These are phyloP conservation scores for Pleomassaria siparia DNA, from an alignment of 2,329 filamentous ascomycete genomes.

Conservation along the genomic window DNA sequence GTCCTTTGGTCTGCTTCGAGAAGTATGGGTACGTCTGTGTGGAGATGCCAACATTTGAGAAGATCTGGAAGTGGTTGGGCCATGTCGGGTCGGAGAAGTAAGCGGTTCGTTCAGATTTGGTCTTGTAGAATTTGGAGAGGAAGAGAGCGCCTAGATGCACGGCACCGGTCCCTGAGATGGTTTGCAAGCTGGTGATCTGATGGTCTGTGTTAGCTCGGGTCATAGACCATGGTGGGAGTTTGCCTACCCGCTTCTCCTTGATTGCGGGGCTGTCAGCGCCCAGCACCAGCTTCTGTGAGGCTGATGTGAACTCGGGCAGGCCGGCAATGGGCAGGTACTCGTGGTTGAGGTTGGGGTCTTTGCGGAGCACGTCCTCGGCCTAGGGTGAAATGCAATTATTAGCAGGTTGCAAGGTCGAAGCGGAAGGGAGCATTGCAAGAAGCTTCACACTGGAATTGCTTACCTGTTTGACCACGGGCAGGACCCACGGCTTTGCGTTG, in stretches of 20 bases:
- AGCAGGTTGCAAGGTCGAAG: constrained; percentile 14
- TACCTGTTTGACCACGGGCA: constrained; percentile 97
- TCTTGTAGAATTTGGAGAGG: constrained; percentile 84
- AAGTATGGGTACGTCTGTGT: constrained; percentile 93
- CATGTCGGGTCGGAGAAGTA: constrained; percentile 96
- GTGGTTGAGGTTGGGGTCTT: constrained; percentile 90
- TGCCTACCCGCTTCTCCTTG: constrained; percentile 71
- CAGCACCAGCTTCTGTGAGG: constrained; percentile 87
- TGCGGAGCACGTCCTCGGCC: constrained; percentile 87
- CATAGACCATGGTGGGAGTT: constrained; percentile 16
- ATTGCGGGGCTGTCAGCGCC: constrained; percentile 79
- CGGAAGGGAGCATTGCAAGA: neutral
- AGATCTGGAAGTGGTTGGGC: constrained; percentile 99
- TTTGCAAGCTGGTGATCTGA: constrained; percentile 76
- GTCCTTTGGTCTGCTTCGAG: constrained; percentile 79
- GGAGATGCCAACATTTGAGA: constrained; percentile 80
- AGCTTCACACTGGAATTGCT: constrained; percentile 18
- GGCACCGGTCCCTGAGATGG: constrained; percentile 95
- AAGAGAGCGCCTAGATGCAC: constrained; percentile 93
- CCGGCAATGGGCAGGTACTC: constrained; percentile 98
- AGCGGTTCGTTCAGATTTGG: constrained; percentile 66
- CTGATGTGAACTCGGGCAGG: constrained; percentile 79
- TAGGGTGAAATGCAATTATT: constrained; percentile 45
- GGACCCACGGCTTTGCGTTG: constrained; percentile 94
- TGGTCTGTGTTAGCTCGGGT: constrained; percentile 28